Evolutionary conservation across 2,329 filamentous ascomycete genomes (phyloP).

Genomic region (Fusarium lyarnte): DNA sequence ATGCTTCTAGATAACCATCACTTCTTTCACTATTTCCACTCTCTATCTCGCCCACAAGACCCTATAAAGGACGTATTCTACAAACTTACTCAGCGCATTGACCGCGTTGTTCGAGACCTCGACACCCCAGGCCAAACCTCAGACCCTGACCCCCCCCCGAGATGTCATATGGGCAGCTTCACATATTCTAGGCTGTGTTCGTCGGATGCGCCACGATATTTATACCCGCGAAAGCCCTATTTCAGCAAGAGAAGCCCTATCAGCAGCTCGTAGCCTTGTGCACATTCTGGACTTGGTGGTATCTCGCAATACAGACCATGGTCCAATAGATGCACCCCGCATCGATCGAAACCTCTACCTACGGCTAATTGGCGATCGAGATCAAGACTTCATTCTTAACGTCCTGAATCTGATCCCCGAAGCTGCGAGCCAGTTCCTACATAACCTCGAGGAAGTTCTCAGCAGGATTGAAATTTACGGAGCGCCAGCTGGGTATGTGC

Average conservation of each 20-base stretch:
- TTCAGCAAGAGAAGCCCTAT: conserved; percentile 50
- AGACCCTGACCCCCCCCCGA: conserved; percentile 44
- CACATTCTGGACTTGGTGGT: conserved; percentile 59
- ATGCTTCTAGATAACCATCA: conserved; percentile 64
- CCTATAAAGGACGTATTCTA: conserved; percentile 58
- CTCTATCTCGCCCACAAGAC: conserved; percentile 56
- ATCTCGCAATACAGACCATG: conserved; percentile 51
- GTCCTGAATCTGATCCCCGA: conserved; percentile 56
- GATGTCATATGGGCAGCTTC: conserved; percentile 60
- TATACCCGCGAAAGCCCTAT: conserved; percentile 52
- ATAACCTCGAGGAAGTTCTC: conserved; percentile 49
- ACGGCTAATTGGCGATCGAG: conserved; percentile 57
- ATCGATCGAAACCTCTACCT: conserved; percentile 58
- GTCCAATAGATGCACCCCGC: conserved; percentile 38
- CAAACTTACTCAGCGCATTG: conserved; percentile 58
- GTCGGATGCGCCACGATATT: conserved; percentile 56
- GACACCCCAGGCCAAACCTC: conserved; percentile 37
- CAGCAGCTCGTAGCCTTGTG: conserved; percentile 59
- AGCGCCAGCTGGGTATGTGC: conserved; percentile 49
- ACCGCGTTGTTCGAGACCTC: conserved; percentile 57
- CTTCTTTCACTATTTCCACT: conserved; percentile 64
- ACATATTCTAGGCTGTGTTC: conserved; percentile 56
- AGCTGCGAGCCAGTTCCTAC: conserved; percentile 55
- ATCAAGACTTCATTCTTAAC: conserved; percentile 57
- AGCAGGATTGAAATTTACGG: conserved; percentile 48